Percentiles rank a stretch among this genome's conserved stretches.
Conservation (phyloP, 108 stramenopile species). For the Cyclotella cryptica region DNA sequence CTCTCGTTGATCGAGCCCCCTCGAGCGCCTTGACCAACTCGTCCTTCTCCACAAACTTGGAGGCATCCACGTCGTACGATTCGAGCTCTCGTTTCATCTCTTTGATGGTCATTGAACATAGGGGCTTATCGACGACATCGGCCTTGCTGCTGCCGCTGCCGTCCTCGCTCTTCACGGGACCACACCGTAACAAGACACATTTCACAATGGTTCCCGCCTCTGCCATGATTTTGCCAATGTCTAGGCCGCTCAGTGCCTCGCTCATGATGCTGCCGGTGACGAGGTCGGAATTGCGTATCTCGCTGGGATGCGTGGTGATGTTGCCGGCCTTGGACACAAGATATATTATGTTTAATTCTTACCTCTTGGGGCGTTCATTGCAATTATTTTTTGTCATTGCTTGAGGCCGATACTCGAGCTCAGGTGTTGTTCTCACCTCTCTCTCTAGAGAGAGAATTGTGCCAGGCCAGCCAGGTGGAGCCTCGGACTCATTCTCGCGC, state of each 20-base stretch:
- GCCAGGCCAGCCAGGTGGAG: too few relatives aligned
- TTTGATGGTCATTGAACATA: constrained; percentile 17
- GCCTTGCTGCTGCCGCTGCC: constrained; percentile 8
- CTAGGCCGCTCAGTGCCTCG: constrained; percentile 45
- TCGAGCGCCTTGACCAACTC: constrained; percentile 23
- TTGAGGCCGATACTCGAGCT: too few relatives aligned
- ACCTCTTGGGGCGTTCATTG: too few relatives aligned
- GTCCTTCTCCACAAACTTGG: constrained; percentile 34
- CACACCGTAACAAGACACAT: constrained; percentile 70
- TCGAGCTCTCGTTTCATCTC: constrained; percentile 32
- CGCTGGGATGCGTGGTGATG: too few relatives aligned
- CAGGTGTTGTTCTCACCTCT: too few relatives aligned
- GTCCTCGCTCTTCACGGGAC: constrained; percentile 17
- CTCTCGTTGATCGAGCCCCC: constrained; percentile 16
- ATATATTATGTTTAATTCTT: too few relatives aligned
- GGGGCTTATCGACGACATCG: constrained; percentile 15
- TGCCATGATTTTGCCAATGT: constrained; percentile 73
- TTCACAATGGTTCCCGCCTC: constrained; percentile 81
- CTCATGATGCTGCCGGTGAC: neutral
- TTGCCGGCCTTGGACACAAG: too few relatives aligned
- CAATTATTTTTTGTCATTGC: too few relatives aligned
- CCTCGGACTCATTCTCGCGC: too few relatives aligned
- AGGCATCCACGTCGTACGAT: constrained; percentile 19
- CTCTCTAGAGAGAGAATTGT: too few relatives aligned
- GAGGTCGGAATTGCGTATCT: too few relatives aligned